A percentile compares a stretch with the other conserved stretches of the same genome.
Evolutionary conservation across 495 filamentous ascomycete species (phyloP).

Genomic region (Xylaria longipes): DNA sequence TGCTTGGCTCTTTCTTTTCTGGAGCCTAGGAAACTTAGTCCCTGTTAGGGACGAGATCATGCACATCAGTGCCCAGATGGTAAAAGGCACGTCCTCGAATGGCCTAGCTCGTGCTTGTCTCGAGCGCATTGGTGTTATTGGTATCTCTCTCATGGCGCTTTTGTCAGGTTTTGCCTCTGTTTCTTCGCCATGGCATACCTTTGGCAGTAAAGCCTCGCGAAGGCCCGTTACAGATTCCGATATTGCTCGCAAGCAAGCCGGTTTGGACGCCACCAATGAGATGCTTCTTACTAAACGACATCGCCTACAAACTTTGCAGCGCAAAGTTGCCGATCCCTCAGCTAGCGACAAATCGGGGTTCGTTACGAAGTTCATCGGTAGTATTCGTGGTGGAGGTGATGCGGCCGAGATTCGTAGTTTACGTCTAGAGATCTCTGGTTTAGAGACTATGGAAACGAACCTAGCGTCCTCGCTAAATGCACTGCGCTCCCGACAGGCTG

Average conservation of each 20-base stretch:
- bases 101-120: slow-evolving; percentile 72
- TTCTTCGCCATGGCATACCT: slow-evolving; percentile 80
- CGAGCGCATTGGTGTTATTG: slow-evolving; percentile 79
- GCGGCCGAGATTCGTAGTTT: slow-evolving; percentile 68
- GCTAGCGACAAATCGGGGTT: slow-evolving; percentile 58
- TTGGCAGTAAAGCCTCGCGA: slow-evolving; percentile 60
- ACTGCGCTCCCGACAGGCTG: slow-evolving; percentile 63
- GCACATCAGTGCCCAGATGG: slow-evolving; percentile 35
- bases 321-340: slow-evolving; percentile 60
- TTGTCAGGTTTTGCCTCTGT: slow-evolving; percentile 84
- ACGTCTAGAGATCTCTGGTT: slow-evolving; percentile 75
- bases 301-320: slow-evolving; percentile 68
- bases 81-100: slow-evolving; percentile 30
- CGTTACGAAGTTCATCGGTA: slow-evolving; percentile 70
- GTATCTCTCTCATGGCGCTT: slow-evolving; percentile 81
- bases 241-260: slow-evolving; percentile 72
- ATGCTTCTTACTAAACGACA: slow-evolving; percentile 73
- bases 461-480: slow-evolving; percentile 65
- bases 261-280: slow-evolving; percentile 75
- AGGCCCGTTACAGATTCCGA: slow-evolving; percentile 71
- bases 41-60: slow-evolving; percentile 55
- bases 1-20: slow-evolving; percentile 72
- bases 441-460: slow-evolving; percentile 74
- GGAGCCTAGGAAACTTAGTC: slow-evolving; percentile 72
- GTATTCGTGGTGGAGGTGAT: slow-evolving; percentile 66